Base-by-base conservation (phyloP, 805 yeast genomes). In the Hemisphaericaspora nanyangensis region DNA sequence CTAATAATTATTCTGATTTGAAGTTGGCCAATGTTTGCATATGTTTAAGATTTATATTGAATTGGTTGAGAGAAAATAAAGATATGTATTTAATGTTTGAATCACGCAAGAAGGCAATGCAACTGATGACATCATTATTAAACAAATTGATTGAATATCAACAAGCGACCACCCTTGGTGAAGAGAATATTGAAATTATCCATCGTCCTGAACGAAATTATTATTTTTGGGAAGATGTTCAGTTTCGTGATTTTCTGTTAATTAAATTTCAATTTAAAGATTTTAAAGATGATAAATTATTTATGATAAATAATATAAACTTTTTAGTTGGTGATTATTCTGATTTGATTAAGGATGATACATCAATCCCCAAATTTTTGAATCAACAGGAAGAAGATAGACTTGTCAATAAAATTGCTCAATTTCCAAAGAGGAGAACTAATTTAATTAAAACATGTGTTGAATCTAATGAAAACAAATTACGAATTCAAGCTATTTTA, bases 191-290 rank as follows among this genome's bases (percentile, higher is more conserved):
- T 17, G 11, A 13, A n/a, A n/a, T 15, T 13, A 17, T 37, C 44
- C 63, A 15, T 15, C 41, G 67, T 36, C 83, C 84, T 12, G 46
- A 53, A 6, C 68, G 91, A 55, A 50, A 55, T 2, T 74, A 78
- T 40, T 74, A 73, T 38, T 83, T 82, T 52, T 59, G 65, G 32
- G 91, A 85, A 51, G 93, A 84, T 60, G 77, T 82, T 11, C 58
- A 68, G 17, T 62, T 79, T 46, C 77, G 76, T 43, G 89, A 81
- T 44, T 82, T 79, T 50, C 61, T 67, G 20, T 74, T 82, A 4
- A 63, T 84, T 13, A 72, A 72, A 17, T 70, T 64, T 45, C 72
- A 70, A 37, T 66, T 82, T 39, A 70, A 69, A 37, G 90, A 82
- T 52, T 83, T 82, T 47, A 67, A 80, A 46, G 89, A 83, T 49